Base-by-base conservation (phyloP, 306 rosid genomes). In the Lathyrus sativus region DNA sequence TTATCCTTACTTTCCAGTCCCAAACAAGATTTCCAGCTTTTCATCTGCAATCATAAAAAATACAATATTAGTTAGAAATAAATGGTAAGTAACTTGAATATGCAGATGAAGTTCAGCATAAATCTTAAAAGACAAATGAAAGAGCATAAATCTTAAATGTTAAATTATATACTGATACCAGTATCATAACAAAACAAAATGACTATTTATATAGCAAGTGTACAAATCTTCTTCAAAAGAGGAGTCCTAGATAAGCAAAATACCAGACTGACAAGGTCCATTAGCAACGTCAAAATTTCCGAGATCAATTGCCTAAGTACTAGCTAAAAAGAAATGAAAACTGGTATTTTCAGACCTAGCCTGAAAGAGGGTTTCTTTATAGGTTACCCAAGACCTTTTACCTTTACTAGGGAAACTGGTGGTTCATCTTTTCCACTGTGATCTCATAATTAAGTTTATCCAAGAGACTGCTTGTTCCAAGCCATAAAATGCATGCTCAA, bases 41-140 rank as follows among this genome's bases (percentile, higher is more conserved):
- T 48, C 72, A 81, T 76, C 91, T 88, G 89, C 84, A 84, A 78
- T 59, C 59, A 68, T 15, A 70, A 70, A 38, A 68, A 65, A 55
- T 51, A 35, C 26, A 62, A 44, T 7, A 68, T 82, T 55, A 82
- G 81, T 49, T 24, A 3, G 17, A 51, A 73, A 78, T 44, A 61
- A 68, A 70, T 45, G 48, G 57, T n/a, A 65, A 22, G 60, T 42
- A 15, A 56, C 56, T 78, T 33, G 11, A 70, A 62, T 29, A 63
- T 62, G 51, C 11, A 72, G 17, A 54, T 8, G 38, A 67, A 60
- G 41, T 59, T 60, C 68, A 53, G 60, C 14, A 2, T 14, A 57
- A 56, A 57, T 24, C 48, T 43, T 50, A 19, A 55, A 44, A 66
- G 57, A 62, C 50, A 65, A 42, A 19, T 61, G 66, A 74, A 69